Percentiles rank a stretch among this genome's conserved stretches.
Conservation (phyloP, 306 rosid species). For the Quercus robur region DNA sequence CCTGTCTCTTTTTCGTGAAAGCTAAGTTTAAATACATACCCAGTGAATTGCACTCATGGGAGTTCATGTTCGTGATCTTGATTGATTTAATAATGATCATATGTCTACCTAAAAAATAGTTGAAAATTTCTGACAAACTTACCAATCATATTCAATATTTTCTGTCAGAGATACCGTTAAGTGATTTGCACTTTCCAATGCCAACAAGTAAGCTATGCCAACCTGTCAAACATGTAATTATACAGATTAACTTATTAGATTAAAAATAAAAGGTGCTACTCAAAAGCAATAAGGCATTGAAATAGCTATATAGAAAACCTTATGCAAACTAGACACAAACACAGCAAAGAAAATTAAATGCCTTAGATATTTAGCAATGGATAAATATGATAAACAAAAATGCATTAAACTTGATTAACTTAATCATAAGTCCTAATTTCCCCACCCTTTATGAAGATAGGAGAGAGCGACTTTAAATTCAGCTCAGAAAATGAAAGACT, state of each 20-base stretch:
- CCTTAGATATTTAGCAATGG: not conserved
- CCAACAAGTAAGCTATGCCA: conserved; percentile 92
- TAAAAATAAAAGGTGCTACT: not conserved
- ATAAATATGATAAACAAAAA: not conserved
- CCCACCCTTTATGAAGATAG: not conserved
- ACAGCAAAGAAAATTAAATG: not conserved
- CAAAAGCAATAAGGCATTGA: not conserved
- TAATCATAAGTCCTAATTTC: not conserved
- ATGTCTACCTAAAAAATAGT: not conserved
- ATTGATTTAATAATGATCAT: not conserved
- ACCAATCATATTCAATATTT: conserved; percentile 94
- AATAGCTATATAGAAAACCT: not conserved
- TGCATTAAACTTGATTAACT: not conserved
- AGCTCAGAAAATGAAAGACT: not conserved
- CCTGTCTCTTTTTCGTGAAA: too few relatives aligned
- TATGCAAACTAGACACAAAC: not conserved
- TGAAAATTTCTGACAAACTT: conserved; percentile 27
- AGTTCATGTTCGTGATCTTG: too few relatives aligned
- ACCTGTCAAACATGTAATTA: conserved; percentile 50
- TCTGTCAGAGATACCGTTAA: conserved; percentile 59
- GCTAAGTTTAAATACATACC: too few relatives aligned
- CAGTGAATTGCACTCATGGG: too few relatives aligned
- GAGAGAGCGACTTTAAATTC: not conserved
- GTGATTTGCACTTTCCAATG: conserved; percentile 77
- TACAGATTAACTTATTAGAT: not conserved